Evolutionary conservation across 2,329 filamentous ascomycete genomes (phyloP).

Genomic region (Diaporthe sp.): DNA sequence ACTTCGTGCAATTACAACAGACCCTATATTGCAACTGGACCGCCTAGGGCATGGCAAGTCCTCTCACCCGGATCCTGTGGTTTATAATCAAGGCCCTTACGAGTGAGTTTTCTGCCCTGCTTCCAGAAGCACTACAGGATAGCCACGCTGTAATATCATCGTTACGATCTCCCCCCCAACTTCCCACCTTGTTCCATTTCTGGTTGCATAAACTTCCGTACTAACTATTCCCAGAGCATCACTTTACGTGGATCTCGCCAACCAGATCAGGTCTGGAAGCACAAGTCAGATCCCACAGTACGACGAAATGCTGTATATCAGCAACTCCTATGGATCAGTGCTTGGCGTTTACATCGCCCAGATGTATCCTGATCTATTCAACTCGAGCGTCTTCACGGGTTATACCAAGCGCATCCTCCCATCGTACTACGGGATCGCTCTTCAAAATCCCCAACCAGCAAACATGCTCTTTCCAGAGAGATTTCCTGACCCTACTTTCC

Average conservation of each 20-base stretch:
- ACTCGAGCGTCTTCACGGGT: neutral
- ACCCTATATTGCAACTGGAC: neutral
- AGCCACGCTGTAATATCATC: neutral
- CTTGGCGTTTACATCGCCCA: neutral
- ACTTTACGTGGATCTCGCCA: neutral
- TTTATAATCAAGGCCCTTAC: neutral
- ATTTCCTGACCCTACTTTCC: neutral
- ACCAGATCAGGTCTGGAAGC: neutral
- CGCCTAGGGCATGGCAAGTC: neutral
- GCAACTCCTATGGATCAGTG: neutral
- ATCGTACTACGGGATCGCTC: neutral
- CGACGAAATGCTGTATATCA: neutral
- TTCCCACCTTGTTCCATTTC: neutral
- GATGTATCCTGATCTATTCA: neutral
- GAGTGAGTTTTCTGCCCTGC: neutral
- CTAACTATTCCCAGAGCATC: neutral
- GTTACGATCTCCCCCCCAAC: no score
- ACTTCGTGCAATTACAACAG: neutral
- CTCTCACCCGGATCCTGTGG: neutral
- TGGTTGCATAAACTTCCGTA: no score
- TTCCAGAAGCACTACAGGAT: neutral
- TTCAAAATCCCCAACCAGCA: neutral
- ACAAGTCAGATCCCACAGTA: constrained; percentile 4
- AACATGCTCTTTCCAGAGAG: neutral
- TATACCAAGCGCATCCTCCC: constrained; percentile 4